Conservation (phyloP, 2,329 filamentous ascomycete species). For the Exserohilum rostratum region DNA sequence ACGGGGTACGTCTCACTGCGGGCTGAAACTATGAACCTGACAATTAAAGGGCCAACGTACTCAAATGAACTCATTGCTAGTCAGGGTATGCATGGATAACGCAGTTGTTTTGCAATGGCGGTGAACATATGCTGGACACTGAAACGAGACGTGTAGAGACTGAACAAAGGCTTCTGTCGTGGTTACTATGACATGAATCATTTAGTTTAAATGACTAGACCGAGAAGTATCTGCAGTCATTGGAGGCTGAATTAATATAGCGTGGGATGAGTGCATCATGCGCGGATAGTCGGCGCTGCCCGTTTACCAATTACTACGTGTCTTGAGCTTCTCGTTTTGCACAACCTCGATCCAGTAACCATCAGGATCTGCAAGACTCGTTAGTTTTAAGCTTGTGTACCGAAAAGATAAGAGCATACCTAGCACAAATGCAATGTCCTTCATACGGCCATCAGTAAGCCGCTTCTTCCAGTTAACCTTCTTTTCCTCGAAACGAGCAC, state of each 20-base stretch:
- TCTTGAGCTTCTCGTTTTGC: slow-evolving; percentile 74
- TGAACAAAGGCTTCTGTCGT: neutral
- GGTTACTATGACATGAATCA: slow-evolving; percentile 6
- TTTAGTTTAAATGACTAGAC: slow-evolving; percentile 6
- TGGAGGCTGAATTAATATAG: slow-evolving; percentile 16
- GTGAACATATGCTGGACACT: neutral
- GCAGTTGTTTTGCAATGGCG: neutral
- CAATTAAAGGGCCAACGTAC: neutral
- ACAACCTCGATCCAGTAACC: slow-evolving; percentile 80
- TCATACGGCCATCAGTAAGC: slow-evolving; percentile 88
- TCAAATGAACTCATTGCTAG: neutral
- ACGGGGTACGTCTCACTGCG: slow-evolving; percentile 20
- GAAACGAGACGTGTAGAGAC: neutral
- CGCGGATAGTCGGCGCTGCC: slow-evolving; percentile 11
- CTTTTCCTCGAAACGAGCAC: slow-evolving; percentile 80
- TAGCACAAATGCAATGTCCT: slow-evolving; percentile 88
- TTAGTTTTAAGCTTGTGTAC: slow-evolving; percentile 17
- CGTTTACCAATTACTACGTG: slow-evolving; percentile 47
- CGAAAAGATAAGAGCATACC: slow-evolving; percentile 49
- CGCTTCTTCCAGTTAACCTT: slow-evolving; percentile 93
- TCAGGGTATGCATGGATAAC: neutral
- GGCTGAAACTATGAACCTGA: neutral
- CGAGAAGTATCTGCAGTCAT: slow-evolving; percentile 17
- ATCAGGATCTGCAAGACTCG: slow-evolving; percentile 64
- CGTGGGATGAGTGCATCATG: slow-evolving; percentile 21